These are phyloP conservation scores for Diaporthe vaccinii DNA, from an alignment of 2,329 filamentous ascomycete species.

Conservation along the genomic window DNA sequence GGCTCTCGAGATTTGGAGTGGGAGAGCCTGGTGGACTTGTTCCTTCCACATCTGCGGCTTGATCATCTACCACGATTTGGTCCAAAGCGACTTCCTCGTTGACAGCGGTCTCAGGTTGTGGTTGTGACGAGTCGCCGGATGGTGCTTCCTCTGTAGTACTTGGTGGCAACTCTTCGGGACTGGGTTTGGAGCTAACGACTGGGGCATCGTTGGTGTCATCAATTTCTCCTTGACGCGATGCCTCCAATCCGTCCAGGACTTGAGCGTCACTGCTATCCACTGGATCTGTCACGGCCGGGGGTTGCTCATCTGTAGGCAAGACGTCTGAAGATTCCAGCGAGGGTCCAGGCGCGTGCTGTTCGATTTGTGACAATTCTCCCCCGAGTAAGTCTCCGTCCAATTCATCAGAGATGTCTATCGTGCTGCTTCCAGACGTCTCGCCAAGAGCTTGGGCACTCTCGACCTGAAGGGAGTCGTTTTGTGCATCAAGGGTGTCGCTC, in stretches of 20 bases:
- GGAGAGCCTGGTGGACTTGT: not conserved
- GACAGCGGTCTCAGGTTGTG: not conserved
- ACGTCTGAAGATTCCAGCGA: slow-evolving; percentile 22
- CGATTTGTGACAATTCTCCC: not conserved
- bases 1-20: not conserved
- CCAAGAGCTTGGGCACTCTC: not conserved
- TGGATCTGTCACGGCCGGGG: not conserved
- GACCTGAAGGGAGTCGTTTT: not conserved
- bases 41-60: not conserved
- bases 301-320: not conserved
- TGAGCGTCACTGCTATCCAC: not conserved
- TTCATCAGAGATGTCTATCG: not conserved
- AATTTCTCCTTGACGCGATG: not conserved
- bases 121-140: not conserved
- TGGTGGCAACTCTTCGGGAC: not conserved
- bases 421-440: not conserved
- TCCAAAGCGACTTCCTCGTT: not conserved
- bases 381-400: not conserved
- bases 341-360: slow-evolving; percentile 17
- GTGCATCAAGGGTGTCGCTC: not conserved
- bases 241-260: not conserved
- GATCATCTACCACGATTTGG: not conserved
- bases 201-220: not conserved
- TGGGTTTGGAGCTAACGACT: not conserved
- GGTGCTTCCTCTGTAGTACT: not conserved